A percentile compares a stretch with the other conserved stretches of the same genome.
Conservation (phyloP, 805 yeast genomes). For the Torulaspora maleeae region DNA sequence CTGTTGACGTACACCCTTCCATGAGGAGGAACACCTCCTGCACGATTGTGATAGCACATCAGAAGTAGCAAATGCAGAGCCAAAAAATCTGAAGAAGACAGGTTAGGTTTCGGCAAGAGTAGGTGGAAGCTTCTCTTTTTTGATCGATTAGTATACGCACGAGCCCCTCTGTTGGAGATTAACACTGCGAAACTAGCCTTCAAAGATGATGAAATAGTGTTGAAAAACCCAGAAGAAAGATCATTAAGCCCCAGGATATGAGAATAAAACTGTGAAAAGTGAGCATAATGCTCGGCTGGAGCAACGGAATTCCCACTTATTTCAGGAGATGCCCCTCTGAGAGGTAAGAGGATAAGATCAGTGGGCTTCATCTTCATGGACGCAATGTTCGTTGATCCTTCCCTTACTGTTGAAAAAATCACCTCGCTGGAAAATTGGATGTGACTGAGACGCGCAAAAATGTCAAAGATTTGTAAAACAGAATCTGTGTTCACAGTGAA, state of each 20-base stretch:
- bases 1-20: conserved; percentile 23
- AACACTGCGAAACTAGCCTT: conserved; percentile 22
- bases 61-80: conserved; percentile 25
- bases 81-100: conserved; percentile 30
- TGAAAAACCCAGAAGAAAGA: conserved; percentile 27
- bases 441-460: conserved; percentile 36
- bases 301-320: conserved; percentile 15
- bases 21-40: conserved; percentile 12
- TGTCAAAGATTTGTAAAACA: conserved; percentile 34
- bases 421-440: conserved; percentile 69
- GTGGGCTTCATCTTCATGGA: conserved; percentile 15
- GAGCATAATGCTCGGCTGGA: conserved; percentile 21
- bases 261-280: conserved; percentile 27
- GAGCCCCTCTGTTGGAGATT: conserved; percentile 26
- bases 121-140: conserved; percentile 21
- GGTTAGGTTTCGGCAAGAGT: conserved; percentile 24
- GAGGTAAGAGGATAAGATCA: conserved; percentile 25
- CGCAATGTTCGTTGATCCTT: conserved; percentile 26
- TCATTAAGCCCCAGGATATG: conserved; percentile 33
- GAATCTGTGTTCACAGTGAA: conserved; percentile 30
- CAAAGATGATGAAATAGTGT: conserved; percentile 17
- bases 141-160: conserved; percentile 21
- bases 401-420: conserved; percentile 30
- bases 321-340: conserved; percentile 29
- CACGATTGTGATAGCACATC: conserved; percentile 19